These are phyloP conservation scores for Cladosporium sp. DNA, from an alignment of 2,329 filamentous ascomycete genomes.

Conservation along the genomic window DNA sequence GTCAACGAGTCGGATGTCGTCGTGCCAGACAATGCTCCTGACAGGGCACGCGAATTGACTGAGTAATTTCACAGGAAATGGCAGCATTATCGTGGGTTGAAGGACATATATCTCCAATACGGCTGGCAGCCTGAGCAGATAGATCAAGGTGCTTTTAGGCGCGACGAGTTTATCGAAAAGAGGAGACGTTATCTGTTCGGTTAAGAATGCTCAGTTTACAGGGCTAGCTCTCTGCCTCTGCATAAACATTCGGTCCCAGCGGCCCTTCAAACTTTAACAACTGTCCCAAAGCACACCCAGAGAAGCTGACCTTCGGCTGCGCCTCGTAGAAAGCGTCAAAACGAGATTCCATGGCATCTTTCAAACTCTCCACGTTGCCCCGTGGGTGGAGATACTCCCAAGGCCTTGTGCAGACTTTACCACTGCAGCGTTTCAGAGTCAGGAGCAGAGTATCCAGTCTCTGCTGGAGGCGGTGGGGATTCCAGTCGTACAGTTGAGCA, in stretches of 20 bases:
- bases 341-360: not conserved
- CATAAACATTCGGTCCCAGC: not conserved
- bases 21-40: too few relatives aligned
- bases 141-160: not conserved
- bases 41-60: not conserved
- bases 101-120: not conserved
- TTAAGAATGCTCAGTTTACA: too few relatives aligned
- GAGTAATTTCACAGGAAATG: not conserved
- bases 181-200: not conserved
- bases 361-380: not conserved
- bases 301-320: not conserved
- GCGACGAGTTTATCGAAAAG: conserved; percentile 1
- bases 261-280: not conserved
- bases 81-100: not conserved
- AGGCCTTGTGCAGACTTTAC: not conserved
- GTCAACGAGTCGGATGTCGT: not conserved
- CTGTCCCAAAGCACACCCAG: not conserved
- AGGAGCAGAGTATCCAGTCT: not conserved
- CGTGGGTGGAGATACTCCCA: not conserved
- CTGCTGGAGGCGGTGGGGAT: not conserved
- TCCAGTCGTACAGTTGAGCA: not conserved
- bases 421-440: not conserved
- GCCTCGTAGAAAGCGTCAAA: not conserved
- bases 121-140: not conserved
- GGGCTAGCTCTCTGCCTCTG: not conserved